Conservation (phyloP, 495 filamentous ascomycete genomes). For the Podospora fimiseda region DNA sequence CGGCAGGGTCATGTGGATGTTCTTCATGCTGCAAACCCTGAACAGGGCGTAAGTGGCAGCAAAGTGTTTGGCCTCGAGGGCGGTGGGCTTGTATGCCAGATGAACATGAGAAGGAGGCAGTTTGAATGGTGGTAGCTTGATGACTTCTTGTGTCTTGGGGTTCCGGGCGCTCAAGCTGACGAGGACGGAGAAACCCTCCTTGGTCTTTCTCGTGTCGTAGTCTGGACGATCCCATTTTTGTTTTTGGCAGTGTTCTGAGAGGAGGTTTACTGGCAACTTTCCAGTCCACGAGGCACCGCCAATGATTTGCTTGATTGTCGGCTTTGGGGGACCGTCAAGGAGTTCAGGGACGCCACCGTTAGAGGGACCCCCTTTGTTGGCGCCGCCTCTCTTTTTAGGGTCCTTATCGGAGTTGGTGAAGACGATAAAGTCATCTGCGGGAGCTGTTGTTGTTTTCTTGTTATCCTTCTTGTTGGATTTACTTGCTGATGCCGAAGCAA, state of each 20-base stretch:
- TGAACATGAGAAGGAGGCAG: conserved; percentile 68
- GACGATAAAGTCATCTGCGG: conserved; percentile 59
- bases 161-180: conserved; percentile 75
- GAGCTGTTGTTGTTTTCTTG: conserved; percentile 2
- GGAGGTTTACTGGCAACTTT: conserved; percentile 86
- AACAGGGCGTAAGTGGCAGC: conserved; percentile 86
- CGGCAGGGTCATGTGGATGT: conserved; percentile 89
- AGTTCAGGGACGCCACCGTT: conserved; percentile 3
- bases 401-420: conserved; percentile 60
- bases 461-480: background rate
- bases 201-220: conserved; percentile 55
- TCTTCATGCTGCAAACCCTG: conserved; percentile 87
- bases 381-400: conserved; percentile 40
- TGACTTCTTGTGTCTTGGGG: conserved; percentile 72
- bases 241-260: conserved; percentile 91
- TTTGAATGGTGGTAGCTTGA: conserved; percentile 69
- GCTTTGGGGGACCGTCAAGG: conserved; percentile 55
- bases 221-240: conserved; percentile 93
- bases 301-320: conserved; percentile 79
- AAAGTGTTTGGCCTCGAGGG: conserved; percentile 86
- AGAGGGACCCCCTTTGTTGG: conserved; percentile 17
- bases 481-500: background rate
- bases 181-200: conserved; percentile 65
- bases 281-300: conserved; percentile 96
- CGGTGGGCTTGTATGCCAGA: conserved; percentile 60